Base-by-base conservation (phyloP, 495 filamentous ascomycete species). In the Hypomontagnella submonticulosa region DNA sequence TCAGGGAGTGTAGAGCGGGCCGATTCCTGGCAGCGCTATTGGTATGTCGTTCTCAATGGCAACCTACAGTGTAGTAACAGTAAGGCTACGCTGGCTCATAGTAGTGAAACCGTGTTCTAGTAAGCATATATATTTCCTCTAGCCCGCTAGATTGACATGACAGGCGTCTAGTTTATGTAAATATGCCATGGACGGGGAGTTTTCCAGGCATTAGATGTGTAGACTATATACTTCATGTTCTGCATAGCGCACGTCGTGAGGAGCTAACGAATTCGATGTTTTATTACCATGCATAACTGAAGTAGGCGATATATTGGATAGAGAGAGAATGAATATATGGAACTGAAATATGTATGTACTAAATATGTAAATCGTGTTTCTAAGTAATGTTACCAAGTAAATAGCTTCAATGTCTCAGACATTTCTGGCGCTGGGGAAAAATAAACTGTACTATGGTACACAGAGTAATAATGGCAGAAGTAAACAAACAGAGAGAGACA, bases 371-470 rank as follows among this genome's bases (percentile, higher is more conserved):
- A n/a, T 4, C n/a, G 13, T 42, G 50, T 32, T 5, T 37, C 19
- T n/a, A 54, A 2, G 34, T 36, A 27, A 54, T 23, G 37, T 52
- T 18, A 38, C 30, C 23, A 48, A 38, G 6, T 52, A 23, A 23
- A n/a, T 48, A 53, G 54, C 30, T 57, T 44, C 4, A 10, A 51
- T 60, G 63, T 66, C 50, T 66, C 43, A 61, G 50, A 66, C 49
- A 53, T 56, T 13, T 18, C 8, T 47, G 13, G 32, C 42, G 56
- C 50, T 58, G 27, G 41, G 32, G 49, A 50, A 16, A 40, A 42
- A 23, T 46, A 66, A 42, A 47, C 18, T 10, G 38, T 18, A 44
- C 13, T 59, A 66, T 60, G 60, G 63, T 66, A 66, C 62, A 66
- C 42, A 55, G 23, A 50, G 41, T 50, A 60, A 61, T 66, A 59